phyloP scores from a whole-genome alignment of 2,329 filamentous ascomycete genomes.

The Fusarium sp. region DNA sequence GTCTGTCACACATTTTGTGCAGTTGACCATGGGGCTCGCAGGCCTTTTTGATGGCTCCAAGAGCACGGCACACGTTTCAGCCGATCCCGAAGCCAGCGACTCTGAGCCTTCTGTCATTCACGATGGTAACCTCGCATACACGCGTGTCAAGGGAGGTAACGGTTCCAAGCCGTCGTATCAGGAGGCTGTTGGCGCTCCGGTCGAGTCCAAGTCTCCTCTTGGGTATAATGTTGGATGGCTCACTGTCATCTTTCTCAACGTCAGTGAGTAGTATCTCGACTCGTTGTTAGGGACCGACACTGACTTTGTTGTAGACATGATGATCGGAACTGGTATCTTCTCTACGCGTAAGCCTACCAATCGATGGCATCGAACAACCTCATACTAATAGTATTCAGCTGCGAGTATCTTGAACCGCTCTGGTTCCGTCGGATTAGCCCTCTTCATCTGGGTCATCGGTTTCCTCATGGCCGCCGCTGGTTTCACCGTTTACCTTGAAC shows the following conservation, averaged over 20 bases:
- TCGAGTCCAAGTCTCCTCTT: conserved; percentile 65
- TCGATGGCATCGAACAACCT: too few species aligned
- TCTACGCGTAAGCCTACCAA: conserved; percentile 61
- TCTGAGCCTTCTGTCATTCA: conserved; percentile 22
- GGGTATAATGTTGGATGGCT: conserved; percentile 66
- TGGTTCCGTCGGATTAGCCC: conserved; percentile 67
- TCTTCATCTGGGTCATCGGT: conserved; percentile 72
- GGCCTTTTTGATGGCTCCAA: conserved; percentile 21
- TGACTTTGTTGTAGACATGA: conserved; percentile 51
- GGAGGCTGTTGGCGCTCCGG: conserved; percentile 67
- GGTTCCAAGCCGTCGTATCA: conserved; percentile 61
- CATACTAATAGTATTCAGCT: background rate
- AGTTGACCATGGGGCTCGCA: conserved; percentile 19
- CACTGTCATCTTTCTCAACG: conserved; percentile 66
- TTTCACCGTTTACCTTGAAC: conserved; percentile 68
- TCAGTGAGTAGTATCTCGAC: conserved; percentile 46
- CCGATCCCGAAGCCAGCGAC: conserved; percentile 21
- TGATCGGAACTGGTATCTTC: conserved; percentile 69
- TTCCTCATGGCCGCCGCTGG: conserved; percentile 64
- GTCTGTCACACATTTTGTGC: background rate
- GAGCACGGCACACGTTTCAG: background rate
- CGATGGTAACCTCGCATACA: conserved; percentile 35
- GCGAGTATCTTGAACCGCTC: conserved; percentile 62
- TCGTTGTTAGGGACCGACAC: background rate
- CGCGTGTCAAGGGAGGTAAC: conserved; percentile 54